These are phyloP conservation scores for Aspergillus spinulosporus DNA, from an alignment of 2,329 filamentous ascomycete species.

Conservation along the genomic window DNA sequence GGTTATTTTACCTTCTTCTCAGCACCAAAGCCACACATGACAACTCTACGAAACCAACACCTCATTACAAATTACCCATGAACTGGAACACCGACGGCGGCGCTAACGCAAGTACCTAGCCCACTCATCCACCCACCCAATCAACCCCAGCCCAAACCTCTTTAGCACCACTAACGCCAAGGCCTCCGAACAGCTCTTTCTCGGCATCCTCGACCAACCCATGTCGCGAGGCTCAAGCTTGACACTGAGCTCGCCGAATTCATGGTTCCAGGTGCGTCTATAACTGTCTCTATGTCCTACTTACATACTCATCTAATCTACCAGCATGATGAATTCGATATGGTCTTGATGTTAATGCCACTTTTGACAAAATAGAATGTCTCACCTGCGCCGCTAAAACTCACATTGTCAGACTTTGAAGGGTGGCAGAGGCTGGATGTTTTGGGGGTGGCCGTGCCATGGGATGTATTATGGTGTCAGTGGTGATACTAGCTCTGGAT, in stretches of 20 bases:
- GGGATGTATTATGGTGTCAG: too few species aligned
- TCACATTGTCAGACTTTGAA: slow-evolving; percentile 3
- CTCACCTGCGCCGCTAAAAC: slow-evolving; percentile 6
- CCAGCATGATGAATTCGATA: background rate
- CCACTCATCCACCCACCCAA: too few species aligned
- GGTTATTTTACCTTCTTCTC: background rate
- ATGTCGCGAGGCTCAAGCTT: slow-evolving; percentile 7
- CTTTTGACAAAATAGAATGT: background rate
- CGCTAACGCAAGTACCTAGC: background rate
- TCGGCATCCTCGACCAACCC: slow-evolving; percentile 8
- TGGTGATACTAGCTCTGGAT: background rate
- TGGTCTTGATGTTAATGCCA: background rate
- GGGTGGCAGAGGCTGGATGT: background rate
- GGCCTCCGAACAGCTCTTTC: slow-evolving; percentile 8
- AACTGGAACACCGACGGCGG: slow-evolving; percentile 9
- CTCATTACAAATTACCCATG: slow-evolving; percentile 5
- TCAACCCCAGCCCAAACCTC: background rate
- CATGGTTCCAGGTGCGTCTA: slow-evolving; percentile 9
- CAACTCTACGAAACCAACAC: background rate
- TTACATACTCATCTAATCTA: too few species aligned
- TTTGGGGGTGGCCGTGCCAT: background rate
- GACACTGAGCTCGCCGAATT: slow-evolving; percentile 5
- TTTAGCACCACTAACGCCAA: background rate
- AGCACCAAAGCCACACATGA: background rate
- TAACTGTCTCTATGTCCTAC: background rate